Evolutionary conservation across 257 asterid genomes (phyloP), one percentile per base, ranked within the genome.

Genomic region (Solanum appendiculatum): DNA sequence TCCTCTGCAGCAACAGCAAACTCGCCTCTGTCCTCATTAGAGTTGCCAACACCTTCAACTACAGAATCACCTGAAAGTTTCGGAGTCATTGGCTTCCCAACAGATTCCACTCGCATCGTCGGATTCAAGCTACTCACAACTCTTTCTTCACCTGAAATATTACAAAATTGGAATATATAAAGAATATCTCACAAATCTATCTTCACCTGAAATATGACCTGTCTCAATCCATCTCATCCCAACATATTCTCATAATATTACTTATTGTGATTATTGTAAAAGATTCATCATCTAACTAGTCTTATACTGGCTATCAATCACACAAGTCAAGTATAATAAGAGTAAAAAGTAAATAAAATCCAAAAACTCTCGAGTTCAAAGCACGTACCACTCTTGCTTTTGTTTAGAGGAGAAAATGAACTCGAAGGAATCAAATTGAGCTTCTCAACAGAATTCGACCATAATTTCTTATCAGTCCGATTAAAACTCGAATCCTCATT

Each of bases 71-170:
- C 86, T 2, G 92, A 88, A 85, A 95, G 88, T 88, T 93, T 92
- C 66, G 98, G 94, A 88, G 98, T 91, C 87, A 88, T 88, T 82
- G 91, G 89, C 93, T 94, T 94, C 85, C 95, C 96, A 87, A 74
- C 92, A 36, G 98, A 93, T 86, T 95, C 98, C 84, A 93, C 91
- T 84, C 92, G 93, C 87, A 88, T 27, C 31, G 64, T 88, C 82
- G 93, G 84, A 91, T 91, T 91, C 86, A 91, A 86, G 84, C 91
- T 92, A 86, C 89, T 85, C 87, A 14, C 11, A 86, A 51, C 18
- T 70, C 80, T 33, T 72, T 56, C 87, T 48, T 58, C 83, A 33
- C 69, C 85, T 80, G 68, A 54, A 42, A 80, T 29, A 46, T 18
- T 27, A 46, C 42, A 46, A 44, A 80, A 11, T 80, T 48, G 9